A percentile compares a stretch with the other conserved stretches of the same genome.
Evolutionary conservation across 805 yeast genomes (phyloP).

Genomic region (Candida arabinofermentans): DNA sequence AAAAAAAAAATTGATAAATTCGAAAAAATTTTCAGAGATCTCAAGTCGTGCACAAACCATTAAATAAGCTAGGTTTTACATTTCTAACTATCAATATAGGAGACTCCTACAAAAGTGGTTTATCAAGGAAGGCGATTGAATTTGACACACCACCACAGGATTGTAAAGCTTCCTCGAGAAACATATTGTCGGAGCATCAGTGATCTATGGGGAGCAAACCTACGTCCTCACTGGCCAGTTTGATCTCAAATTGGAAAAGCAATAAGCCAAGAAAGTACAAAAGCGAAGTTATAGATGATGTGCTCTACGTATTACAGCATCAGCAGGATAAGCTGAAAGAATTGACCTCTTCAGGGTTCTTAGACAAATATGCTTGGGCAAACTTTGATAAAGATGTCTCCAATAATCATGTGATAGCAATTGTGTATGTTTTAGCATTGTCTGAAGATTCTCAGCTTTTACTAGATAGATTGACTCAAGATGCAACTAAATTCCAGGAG

Average conservation of each 20-base stretch:
- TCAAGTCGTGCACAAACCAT: neutral
- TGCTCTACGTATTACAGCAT: neutral
- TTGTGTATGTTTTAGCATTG: conserved; percentile 21
- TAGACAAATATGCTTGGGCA: conserved; percentile 37
- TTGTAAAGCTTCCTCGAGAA: no score
- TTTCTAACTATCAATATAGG: no score
- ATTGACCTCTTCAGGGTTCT: conserved; percentile 16
- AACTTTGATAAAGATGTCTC: conserved; percentile 37
- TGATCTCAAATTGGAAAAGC: conserved; percentile 4
- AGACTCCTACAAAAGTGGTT: no score
- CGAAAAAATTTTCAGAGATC: conserved; percentile 2
- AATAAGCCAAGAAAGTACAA: conserved; percentile 3
- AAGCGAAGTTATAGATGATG: conserved; percentile 4
- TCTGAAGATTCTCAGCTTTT: neutral
- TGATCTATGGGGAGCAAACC: neutral
- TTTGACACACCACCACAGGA: no score
- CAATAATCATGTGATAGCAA: conserved; percentile 36
- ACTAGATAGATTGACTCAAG: conserved; percentile 5
- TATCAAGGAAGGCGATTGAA: no score
- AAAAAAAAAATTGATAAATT: conserved; percentile 1
- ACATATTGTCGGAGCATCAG: no score
- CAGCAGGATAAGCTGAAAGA: neutral
- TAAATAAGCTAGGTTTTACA: no score
- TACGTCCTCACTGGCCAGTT: neutral
- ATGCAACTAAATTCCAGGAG: conserved; percentile 23